Conservation (phyloP, 345 rosid species). For the Aquilaria yunnanensis region DNA sequence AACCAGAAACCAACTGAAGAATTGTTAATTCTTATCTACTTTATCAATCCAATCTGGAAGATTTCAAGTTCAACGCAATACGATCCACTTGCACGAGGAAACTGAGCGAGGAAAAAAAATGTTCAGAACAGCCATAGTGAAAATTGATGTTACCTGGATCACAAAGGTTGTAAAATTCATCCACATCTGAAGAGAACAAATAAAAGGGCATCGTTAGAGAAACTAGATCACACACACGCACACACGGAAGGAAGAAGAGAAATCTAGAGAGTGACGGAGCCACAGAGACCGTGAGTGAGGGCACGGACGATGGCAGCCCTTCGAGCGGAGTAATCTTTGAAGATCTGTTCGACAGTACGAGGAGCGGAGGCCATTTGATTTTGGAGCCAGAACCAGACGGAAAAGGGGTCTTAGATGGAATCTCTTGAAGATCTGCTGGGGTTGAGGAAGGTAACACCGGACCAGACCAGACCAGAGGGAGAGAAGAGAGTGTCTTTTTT, state of each 20-base stretch:
- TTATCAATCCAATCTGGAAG: no score
- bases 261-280: background rate
- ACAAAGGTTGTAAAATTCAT: conserved; percentile 79
- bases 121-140: no score
- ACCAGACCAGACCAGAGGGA: background rate
- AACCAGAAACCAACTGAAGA: no score
- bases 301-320: conserved; percentile 88
- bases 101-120: background rate
- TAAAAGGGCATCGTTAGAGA: background rate
- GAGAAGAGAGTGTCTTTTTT: no score
- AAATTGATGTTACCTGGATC: conserved; percentile 69
- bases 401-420: background rate
- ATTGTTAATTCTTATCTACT: no score
- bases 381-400: conserved; percentile 6
- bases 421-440: background rate
- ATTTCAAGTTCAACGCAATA: no score
- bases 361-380: conserved; percentile 50
- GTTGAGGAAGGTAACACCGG: background rate
- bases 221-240: no score
- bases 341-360: conserved; percentile 95
- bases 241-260: background rate
- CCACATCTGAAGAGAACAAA: conserved; percentile 57
- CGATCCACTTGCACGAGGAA: no score
- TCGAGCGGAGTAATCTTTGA: conserved; percentile 73
- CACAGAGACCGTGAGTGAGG: conserved; percentile 57